Base-by-base conservation (phyloP, 805 yeast genomes). In the Candida pini region DNA sequence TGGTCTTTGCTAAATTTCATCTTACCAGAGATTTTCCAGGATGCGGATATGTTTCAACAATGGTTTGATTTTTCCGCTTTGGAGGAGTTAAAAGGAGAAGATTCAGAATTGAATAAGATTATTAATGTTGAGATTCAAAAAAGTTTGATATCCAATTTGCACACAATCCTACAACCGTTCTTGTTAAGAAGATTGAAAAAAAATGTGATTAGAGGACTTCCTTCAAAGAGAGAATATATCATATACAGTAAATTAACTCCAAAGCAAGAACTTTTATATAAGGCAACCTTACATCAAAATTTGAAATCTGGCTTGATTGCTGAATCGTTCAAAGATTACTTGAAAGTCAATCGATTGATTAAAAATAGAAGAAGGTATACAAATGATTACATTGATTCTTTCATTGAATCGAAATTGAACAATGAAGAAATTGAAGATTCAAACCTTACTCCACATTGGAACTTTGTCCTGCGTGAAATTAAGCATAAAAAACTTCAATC, bases 1-100 rank as follows among this genome's bases (percentile, higher is more conserved):
- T 90, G 97, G 97, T 82, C 96, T 0, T 63, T 92, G 38, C 66
- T 90, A 35, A 92, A 92, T 54, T 90, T 90, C 53, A 81, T 92
- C 23, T 64, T 90, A 33, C 98, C 98, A 0, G 96, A 88, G 49
- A 83, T 92, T 19, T 90, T 90, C 56, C 85, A 85, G 28, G 97
- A 90, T 57, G 71, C 89, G 40, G 90, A 81, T 33, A 69, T 88
- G 28, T 90, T 90, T 53, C 94, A 90, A 56, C 82, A 80, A 52
- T 90, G 97, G 97, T 92, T 90, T 60, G 94, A 92, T 56, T 84
- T 84, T 48, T 74, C 78, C 30, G 78, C 74, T 26, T 53, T 81
- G 26, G 68, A 72, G 6, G 60, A 63, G 15, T 41, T 67, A 31
- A 58, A 62, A 25, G 56, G 53, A 17, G 48, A 45, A 18, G 47